Evolutionary conservation across 83 land plant genomes (phyloP).

Genomic region (Picea engelmannii): DNA sequence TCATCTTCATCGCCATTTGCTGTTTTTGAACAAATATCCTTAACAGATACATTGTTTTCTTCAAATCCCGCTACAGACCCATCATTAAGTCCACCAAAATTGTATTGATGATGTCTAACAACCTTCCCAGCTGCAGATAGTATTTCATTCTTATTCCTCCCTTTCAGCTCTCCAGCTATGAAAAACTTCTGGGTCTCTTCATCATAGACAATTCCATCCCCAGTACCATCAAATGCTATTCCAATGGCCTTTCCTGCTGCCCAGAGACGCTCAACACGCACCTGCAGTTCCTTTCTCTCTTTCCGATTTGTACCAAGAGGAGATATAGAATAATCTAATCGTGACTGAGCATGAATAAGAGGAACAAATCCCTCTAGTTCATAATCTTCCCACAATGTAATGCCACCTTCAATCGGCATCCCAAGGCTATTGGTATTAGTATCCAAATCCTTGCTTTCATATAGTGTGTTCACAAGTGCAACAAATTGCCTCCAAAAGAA

Average conservation of each 20-base stretch:
- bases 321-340: slow-evolving; percentile 30
- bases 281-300: slow-evolving; percentile 17
- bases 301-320: slow-evolving; percentile 12
- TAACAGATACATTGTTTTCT: neutral
- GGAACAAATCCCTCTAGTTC: slow-evolving; percentile 46
- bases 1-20: slow-evolving; percentile 38
- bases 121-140: neutral
- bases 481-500: slow-evolving; percentile 41
- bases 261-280: slow-evolving; percentile 31
- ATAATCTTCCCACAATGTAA: slow-evolving; percentile 44
- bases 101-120: neutral
- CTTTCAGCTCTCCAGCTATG: slow-evolving; percentile 27
- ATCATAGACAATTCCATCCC: slow-evolving; percentile 37
- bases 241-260: slow-evolving; percentile 43
- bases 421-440: neutral
- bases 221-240: slow-evolving; percentile 33
- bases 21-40: slow-evolving; percentile 19
- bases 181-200: slow-evolving; percentile 25
- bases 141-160: slow-evolving; percentile 4
- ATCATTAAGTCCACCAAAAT: neutral
- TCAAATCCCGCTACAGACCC: neutral
- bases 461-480: slow-evolving; percentile 26
- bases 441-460: neutral
- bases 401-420: slow-evolving; percentile 20
- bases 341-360: slow-evolving; percentile 33